Evolutionary conservation across 208 protist species (phyloP), one percentile per base, ranked within the genome.

Genomic region (Histomonas meleagridis): DNA sequence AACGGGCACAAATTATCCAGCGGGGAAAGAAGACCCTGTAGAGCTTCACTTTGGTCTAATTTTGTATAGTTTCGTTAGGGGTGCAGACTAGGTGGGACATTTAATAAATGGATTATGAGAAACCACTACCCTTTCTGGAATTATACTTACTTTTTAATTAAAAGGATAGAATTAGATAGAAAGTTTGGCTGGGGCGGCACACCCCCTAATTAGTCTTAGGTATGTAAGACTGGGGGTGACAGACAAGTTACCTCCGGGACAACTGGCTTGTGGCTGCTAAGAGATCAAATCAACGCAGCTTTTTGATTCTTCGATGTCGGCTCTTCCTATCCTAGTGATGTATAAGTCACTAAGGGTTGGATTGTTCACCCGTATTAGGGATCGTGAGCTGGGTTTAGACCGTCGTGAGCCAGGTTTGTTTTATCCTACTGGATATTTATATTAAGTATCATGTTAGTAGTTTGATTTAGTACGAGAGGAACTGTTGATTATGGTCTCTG

Each of bases 321-420:
- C 94, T 95, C 94, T 95, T 95, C 94, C 94, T 95, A 95, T 95
- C 94, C 92, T 95, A 94, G 94, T 78, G 92, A 94, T 94, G 94
- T 93, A 95, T 78, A 95, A 95, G 93, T 94, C 90, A 62, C 94
- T 79, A 95, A 95, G 94, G 91, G 94, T 95, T 40, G 35, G 70
- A 48, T 49, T 81, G 70, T 81, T 81, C 70, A 81, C 70, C 70
- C 91, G 94, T 95, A 95, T 94, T 92, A 95, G 94, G 94, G 94
- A 95, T 95, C 94, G 94, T 95, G 95, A 95, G 95, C 94, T 95
- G 94, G 94, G 94, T 95, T 95, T 95, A 95, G 95, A 95, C 95
- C 95, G 95, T 95, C 94, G 95, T 95, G 95, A 95, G 95, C 95
- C 95, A 95, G 95, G 95, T 95, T 95, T 95, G 94, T 95, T 95